Evolutionary conservation across 176 grass and related monocot species (phyloP), one percentile per base, ranked within the genome.

Genomic region (Lolium rigidum): DNA sequence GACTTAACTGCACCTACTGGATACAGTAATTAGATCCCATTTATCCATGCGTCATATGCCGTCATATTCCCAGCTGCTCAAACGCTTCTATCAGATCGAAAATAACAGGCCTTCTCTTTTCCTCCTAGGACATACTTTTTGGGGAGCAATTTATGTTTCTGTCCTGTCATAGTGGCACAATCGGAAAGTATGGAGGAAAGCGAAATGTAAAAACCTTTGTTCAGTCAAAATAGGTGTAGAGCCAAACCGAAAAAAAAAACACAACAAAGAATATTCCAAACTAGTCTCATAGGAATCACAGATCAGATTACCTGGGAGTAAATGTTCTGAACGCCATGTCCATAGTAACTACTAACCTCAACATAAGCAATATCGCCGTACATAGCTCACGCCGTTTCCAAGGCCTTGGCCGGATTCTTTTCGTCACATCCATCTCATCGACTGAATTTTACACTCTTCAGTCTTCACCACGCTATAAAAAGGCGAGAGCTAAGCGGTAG

Each of bases 231-330:
- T 37, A 18, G 62, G 24, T 64, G 62, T 31, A 15, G 13, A 31
- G 25, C 62, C 62, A 15, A 31, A 65, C 4, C 61, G 1, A 25
- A 26, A 26, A 26, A 26, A 63, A 26, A 25, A 25, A 76, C 22
- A 2, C 1, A 6, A 41, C 22, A 24, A 10, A n/a, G 15, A 24
- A 54, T n/a, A 59, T 81, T 76, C 46, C 67, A 51, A 70, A 50
- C 14, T n/a, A 74, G 3, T 16, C 56, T 18, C 87, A 55, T 85
- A 65, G 82, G 82, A 56, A 58, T 39, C 51, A 82, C 76, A 86
- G 75, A 41, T 2, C 7, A 37, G 14, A 71, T n/a, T 24, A 22
- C 35, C 64, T 14, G 25, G 25, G 52, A 22, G 56, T 5, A 41
- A 77, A 52, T 43, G 41, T 41, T 43, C 7, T 17, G 24, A 10